phyloP scores from a whole-genome alignment of 106 monocot genomes.

The Dioscorea alata region DNA sequence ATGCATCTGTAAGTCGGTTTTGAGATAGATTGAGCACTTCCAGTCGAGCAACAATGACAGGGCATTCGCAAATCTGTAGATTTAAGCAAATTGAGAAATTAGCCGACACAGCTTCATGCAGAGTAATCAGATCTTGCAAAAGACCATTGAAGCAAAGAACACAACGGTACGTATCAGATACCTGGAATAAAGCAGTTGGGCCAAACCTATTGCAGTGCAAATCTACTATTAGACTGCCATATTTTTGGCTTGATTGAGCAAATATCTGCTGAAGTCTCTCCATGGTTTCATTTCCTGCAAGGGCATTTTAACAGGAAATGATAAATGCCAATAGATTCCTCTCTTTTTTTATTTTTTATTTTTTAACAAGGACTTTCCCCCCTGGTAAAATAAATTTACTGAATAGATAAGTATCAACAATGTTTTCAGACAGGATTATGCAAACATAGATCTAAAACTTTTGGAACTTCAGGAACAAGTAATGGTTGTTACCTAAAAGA shows the following conservation, averaged over 20 bases:
- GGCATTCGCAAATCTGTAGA: conserved; percentile 88
- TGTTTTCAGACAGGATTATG: too few species aligned
- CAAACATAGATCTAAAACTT: too few species aligned
- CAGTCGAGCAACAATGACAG: conserved; percentile 63
- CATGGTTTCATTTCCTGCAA: conserved; percentile 85
- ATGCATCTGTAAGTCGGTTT: conserved; percentile 95
- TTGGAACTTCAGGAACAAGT: too few species aligned
- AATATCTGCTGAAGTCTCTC: conserved; percentile 82
- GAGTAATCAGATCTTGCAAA: too few species aligned
- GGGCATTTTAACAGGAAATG: conserved; percentile 1
- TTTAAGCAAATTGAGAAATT: background rate
- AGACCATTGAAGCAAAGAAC: background rate
- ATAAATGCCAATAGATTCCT: too few species aligned
- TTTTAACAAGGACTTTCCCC: too few species aligned
- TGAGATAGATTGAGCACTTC: conserved; percentile 92
- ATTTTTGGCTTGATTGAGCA: conserved; percentile 68
- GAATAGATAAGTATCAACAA: too few species aligned
- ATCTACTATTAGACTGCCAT: conserved; percentile 94
- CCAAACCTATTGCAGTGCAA: conserved; percentile 89
- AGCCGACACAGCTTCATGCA: too few species aligned
- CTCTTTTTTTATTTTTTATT: too few species aligned
- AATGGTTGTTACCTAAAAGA: conserved; percentile 47
- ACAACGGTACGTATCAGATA: conserved; percentile 11
- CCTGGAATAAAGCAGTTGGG: conserved; percentile 96
- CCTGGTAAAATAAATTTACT: too few species aligned